These are phyloP conservation scores for Gilbertella persicaria DNA, from an alignment of 371 early-diverging fungal species.

Conservation along the genomic window DNA sequence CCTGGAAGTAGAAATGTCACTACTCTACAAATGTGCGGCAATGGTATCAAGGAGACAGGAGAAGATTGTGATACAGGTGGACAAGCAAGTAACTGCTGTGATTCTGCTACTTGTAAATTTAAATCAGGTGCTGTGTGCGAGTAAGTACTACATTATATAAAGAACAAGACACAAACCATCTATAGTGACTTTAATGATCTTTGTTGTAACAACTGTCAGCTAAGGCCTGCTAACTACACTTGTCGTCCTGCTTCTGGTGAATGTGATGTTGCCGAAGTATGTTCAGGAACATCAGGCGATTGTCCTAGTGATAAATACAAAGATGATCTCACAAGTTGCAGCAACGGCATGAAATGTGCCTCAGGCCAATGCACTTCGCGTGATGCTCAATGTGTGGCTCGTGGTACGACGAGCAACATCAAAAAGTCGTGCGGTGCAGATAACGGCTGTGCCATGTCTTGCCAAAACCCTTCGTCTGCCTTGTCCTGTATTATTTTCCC, in stretches of 20 bases:
- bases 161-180: neutral
- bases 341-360: conserved; percentile 72
- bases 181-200: conserved; percentile 78
- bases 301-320: conserved; percentile 81
- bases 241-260: conserved; percentile 81
- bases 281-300: conserved; percentile 71
- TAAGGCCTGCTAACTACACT: conserved; percentile 63
- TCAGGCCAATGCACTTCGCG: conserved; percentile 89
- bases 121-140: conserved; percentile 78
- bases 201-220: conserved; percentile 83
- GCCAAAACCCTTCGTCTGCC: conserved; percentile 56
- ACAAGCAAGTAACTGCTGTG: conserved; percentile 77
- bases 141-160: conserved; percentile 34
- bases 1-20: conserved; percentile 54
- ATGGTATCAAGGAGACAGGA: conserved; percentile 87
- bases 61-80: conserved; percentile 96
- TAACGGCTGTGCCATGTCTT: conserved; percentile 65
- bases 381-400: conserved; percentile 78
- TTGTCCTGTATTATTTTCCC: conserved; percentile 70
- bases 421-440: conserved; percentile 44
- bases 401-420: conserved; percentile 47
- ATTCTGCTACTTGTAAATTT: conserved; percentile 79
- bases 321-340: conserved; percentile 73
- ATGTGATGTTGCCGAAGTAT: conserved; percentile 85
- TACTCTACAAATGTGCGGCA: conserved; percentile 83